Evolutionary conservation across 2,329 filamentous ascomycete genomes (phyloP).

Genomic region (Geosmithia putterillii): DNA sequence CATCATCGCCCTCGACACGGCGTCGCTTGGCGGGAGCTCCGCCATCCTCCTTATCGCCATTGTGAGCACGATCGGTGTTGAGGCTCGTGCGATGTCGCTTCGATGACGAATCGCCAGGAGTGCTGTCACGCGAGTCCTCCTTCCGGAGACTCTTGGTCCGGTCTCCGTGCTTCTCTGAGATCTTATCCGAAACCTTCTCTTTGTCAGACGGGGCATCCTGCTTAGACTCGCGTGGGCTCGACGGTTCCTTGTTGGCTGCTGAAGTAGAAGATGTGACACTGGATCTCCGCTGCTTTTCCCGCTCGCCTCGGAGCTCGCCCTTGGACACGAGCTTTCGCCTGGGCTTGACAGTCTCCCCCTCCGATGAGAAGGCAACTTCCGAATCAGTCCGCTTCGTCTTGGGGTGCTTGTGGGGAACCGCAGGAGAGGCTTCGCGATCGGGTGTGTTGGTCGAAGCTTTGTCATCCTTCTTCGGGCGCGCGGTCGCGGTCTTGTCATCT

Average conservation of each 20-base stretch:
- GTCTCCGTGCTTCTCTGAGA: constrained; percentile 44
- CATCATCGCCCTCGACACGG: constrained; percentile 40
- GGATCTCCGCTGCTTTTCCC: constrained; percentile 44
- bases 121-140: constrained; percentile 46
- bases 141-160: constrained; percentile 48
- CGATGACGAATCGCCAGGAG: constrained; percentile 35
- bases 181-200: constrained; percentile 25
- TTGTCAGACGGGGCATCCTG: constrained; percentile 38
- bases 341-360: constrained; percentile 45
- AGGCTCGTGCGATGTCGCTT: constrained; percentile 48
- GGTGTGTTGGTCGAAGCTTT: constrained; percentile 32
- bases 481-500: constrained; percentile 42
- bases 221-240: constrained; percentile 37
- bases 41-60: constrained; percentile 37
- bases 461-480: constrained; percentile 43
- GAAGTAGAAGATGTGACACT: constrained; percentile 46
- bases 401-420: constrained; percentile 29
- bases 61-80: constrained; percentile 41
- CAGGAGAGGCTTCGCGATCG: constrained; percentile 41
- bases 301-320: constrained; percentile 46
- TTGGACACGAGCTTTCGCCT: constrained; percentile 52
- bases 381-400: constrained; percentile 43
- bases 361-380: constrained; percentile 40
- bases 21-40: constrained; percentile 43
- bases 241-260: constrained; percentile 36